These are phyloP conservation scores for Neonectria punicea DNA, from an alignment of 2,329 filamentous ascomycete genomes.

Conservation along the genomic window DNA sequence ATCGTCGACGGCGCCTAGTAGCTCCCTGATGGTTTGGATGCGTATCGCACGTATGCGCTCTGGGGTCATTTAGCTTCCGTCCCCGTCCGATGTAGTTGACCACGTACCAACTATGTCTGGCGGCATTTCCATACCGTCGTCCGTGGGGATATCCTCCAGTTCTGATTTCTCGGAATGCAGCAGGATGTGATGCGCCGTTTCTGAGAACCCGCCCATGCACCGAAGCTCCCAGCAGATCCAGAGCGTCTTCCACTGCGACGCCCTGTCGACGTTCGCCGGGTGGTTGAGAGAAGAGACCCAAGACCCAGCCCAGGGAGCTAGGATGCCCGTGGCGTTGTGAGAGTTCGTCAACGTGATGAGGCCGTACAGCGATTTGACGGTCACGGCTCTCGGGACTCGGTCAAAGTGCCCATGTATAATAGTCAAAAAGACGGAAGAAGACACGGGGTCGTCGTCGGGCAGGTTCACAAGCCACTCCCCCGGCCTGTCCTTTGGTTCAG, in stretches of 20 bases:
- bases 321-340: conserved; percentile 40
- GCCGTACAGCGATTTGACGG: conserved; percentile 34
- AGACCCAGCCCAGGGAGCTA: conserved; percentile 38
- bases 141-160: not conserved
- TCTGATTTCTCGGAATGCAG: conserved; percentile 3
- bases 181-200: conserved; percentile 22
- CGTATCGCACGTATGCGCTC: conserved; percentile 34
- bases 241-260: conserved; percentile 36
- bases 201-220: conserved; percentile 29
- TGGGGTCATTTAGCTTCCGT: conserved; percentile 11
- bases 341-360: conserved; percentile 43
- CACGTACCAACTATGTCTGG: conserved; percentile 11
- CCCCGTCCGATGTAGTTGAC: conserved; percentile 9
- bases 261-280: conserved; percentile 17
- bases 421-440: conserved; percentile 41
- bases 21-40: conserved; percentile 34
- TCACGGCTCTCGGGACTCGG: conserved; percentile 32
- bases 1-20: conserved; percentile 39
- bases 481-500: conserved; percentile 20
- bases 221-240: conserved; percentile 46
- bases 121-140: not conserved
- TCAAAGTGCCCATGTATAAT: conserved; percentile 45
- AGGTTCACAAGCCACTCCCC: conserved; percentile 40
- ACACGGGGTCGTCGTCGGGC: conserved; percentile 43
- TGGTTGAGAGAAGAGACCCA: conserved; percentile 32